Percentiles rank a stretch among this genome's conserved stretches.
Evolutionary conservation across 495 filamentous ascomycete species (phyloP).

Genomic region (Jackrogersella multiformis): DNA sequence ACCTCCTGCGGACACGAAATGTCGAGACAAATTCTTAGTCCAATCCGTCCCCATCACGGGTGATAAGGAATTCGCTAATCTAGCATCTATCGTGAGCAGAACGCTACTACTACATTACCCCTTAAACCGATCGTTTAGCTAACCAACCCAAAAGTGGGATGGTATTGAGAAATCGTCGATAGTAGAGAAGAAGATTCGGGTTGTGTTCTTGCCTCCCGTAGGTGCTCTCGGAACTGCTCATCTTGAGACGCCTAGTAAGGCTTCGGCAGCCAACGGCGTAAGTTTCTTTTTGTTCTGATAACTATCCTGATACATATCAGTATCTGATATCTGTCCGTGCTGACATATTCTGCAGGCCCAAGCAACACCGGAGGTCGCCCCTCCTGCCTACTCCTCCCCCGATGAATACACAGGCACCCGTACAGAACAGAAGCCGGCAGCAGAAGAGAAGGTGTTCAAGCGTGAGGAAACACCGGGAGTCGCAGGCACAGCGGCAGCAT

Average conservation of each 20-base stretch:
- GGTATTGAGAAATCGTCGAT: conserved; percentile 77
- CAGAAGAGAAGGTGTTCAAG: conserved; percentile 47
- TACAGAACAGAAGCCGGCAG: conserved; percentile 52
- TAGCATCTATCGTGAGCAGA: conserved; percentile 77
- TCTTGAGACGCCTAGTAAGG: conserved; percentile 39
- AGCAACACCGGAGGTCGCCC: conserved; percentile 34
- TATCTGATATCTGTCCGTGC: no score
- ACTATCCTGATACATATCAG: neutral
- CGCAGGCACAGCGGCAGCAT: conserved; percentile 54
- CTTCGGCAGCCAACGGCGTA: conserved; percentile 37
- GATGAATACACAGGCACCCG: conserved; percentile 36
- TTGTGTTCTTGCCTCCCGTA: conserved; percentile 76
- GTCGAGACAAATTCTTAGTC: conserved; percentile 97
- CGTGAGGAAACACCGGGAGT: conserved; percentile 42
- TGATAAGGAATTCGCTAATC: conserved; percentile 82
- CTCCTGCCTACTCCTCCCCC: conserved; percentile 43
- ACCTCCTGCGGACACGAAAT: conserved; percentile 83
- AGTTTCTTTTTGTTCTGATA: neutral
- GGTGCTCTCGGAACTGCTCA: conserved; percentile 40
- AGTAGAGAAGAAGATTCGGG: conserved; percentile 96
- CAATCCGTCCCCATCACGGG: conserved; percentile 87
- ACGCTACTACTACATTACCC: conserved; percentile 1
- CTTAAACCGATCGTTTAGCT: conserved; percentile 6
- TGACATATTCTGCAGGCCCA: conserved; percentile 23
- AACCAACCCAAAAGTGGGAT: conserved; percentile 67